Evolutionary conservation across 2,329 filamentous ascomycete genomes (phyloP).

Genomic region (Colletotrichum magnum): DNA sequence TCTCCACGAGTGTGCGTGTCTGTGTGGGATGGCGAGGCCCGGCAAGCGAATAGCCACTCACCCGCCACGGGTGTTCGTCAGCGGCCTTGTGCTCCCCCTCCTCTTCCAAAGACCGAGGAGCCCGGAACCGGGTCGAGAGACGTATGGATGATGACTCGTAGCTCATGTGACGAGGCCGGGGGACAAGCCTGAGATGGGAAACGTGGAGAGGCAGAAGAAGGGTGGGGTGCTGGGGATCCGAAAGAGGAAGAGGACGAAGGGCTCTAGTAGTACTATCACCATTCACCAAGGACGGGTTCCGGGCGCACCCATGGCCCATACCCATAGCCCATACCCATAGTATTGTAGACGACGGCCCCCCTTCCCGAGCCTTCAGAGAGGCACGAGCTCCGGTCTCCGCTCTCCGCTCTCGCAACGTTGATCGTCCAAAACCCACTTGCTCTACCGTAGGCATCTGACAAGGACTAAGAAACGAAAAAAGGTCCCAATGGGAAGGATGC

Average conservation of each 20-base stretch:
- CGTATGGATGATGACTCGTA: slow-evolving; percentile 26
- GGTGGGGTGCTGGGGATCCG: neutral
- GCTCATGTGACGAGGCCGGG: slow-evolving; percentile 17
- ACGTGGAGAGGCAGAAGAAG: neutral
- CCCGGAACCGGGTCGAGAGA: neutral
- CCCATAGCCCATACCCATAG: slow-evolving; percentile 19
- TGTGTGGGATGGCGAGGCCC: slow-evolving; percentile 17
- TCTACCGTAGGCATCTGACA: neutral
- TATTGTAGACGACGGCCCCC: slow-evolving; percentile 16
- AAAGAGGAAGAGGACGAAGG: slow-evolving; percentile 22
- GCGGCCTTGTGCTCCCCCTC: neutral
- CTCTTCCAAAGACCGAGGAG: neutral
- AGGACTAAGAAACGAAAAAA: slow-evolving; percentile 8
- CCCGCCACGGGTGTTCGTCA: neutral
- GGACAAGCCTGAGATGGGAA: slow-evolving; percentile 20
- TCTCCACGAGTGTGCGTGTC: neutral
- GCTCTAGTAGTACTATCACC: neutral
- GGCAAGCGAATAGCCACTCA: slow-evolving; percentile 4
- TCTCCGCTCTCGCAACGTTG: slow-evolving; percentile 12
- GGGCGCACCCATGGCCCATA: slow-evolving; percentile 21
- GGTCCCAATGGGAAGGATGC: neutral
- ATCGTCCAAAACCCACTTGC: neutral
- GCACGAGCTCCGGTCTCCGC: slow-evolving; percentile 6
- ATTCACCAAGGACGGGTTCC: slow-evolving; percentile 4
- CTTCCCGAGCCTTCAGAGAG: slow-evolving; percentile 20